Conservation (phyloP, 2,329 filamentous ascomycete genomes). For the Pseudomassariella vexata region DNA sequence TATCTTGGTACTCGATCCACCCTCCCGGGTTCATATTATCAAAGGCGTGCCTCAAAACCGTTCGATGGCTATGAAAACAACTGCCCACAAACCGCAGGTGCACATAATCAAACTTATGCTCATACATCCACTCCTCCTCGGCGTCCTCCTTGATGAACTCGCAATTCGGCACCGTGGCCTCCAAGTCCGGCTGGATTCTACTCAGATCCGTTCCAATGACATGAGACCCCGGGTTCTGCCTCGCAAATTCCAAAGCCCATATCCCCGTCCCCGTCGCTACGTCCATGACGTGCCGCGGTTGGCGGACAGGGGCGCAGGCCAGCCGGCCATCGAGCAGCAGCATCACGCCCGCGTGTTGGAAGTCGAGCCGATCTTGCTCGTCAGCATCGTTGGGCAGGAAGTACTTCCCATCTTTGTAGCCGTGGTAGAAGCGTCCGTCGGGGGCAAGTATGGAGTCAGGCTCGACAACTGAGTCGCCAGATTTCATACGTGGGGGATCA, state of each 20-base stretch:
- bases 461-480: slow-evolving; percentile 2
- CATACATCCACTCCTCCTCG: slow-evolving; percentile 2
- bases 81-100: neutral
- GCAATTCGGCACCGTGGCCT: slow-evolving; percentile 4
- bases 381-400: slow-evolving; percentile 8
- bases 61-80: neutral
- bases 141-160: slow-evolving; percentile 1
- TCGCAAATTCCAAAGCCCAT: slow-evolving; percentile 5
- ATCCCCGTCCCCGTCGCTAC: slow-evolving; percentile 6
- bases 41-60: neutral
- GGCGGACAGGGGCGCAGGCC: slow-evolving; percentile 1
- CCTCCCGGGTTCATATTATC: slow-evolving; percentile 1
- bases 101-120: slow-evolving; percentile 2
- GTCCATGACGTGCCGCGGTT: slow-evolving; percentile 5
- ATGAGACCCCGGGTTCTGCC: neutral
- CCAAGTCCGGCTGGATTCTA: slow-evolving; percentile 1
- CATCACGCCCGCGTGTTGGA: slow-evolving; percentile 5
- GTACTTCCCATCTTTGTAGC: slow-evolving; percentile 2
- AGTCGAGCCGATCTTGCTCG: slow-evolving; percentile 8
- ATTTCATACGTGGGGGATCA: no score
- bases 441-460: neutral
- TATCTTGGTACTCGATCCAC: slow-evolving; percentile 3
- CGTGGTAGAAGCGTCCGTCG: neutral
- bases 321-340: slow-evolving; percentile 4
- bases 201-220: slow-evolving; percentile 5